These are phyloP conservation scores for Nematocida sp. DNA, from an alignment of 371 early-diverging fungal genomes.

Conservation along the genomic window DNA sequence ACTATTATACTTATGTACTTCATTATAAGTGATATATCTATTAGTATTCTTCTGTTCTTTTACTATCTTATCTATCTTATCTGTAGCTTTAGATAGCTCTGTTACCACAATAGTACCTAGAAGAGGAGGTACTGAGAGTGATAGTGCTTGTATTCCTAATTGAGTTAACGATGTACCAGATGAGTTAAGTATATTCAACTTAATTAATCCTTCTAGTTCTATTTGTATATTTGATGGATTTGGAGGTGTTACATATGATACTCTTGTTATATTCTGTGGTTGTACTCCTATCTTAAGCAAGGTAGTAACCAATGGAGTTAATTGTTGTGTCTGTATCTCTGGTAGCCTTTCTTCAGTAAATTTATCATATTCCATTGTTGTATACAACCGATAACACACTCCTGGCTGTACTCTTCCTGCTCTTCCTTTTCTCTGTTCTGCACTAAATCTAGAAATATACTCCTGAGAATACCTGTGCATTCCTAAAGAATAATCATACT, in stretches of 20 bases:
- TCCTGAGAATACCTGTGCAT: not conserved
- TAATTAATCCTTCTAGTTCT: not conserved
- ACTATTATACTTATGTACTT: too few relatives aligned
- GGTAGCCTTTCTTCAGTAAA: slow-evolving; percentile 33
- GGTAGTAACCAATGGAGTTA: not conserved
- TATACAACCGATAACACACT: slow-evolving; percentile 55
- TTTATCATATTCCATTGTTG: slow-evolving; percentile 45
- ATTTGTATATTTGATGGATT: not conserved
- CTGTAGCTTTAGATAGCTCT: too few relatives aligned
- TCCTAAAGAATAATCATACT: not conserved
- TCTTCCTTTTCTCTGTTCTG: slow-evolving; percentile 56
- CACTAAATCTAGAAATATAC: slow-evolving; percentile 48
- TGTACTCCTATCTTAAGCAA: slow-evolving; percentile 27
- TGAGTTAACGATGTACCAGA: not conserved
- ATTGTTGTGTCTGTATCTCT: slow-evolving; percentile 48
- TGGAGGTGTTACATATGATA: slow-evolving; percentile 15
- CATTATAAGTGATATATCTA: too few relatives aligned
- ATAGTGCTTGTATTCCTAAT: slow-evolving; percentile 4
- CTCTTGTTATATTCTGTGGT: not conserved
- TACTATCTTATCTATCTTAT: too few relatives aligned
- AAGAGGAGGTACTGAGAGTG: slow-evolving; percentile 6
- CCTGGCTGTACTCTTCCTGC: slow-evolving; percentile 54
- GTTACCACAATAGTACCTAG: slow-evolving; percentile 3
- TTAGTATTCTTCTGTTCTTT: too few relatives aligned
- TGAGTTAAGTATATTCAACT: not conserved